Base-by-base conservation (phyloP, 2,329 filamentous ascomycete genomes). In the Sarocladiaceae sp. region DNA sequence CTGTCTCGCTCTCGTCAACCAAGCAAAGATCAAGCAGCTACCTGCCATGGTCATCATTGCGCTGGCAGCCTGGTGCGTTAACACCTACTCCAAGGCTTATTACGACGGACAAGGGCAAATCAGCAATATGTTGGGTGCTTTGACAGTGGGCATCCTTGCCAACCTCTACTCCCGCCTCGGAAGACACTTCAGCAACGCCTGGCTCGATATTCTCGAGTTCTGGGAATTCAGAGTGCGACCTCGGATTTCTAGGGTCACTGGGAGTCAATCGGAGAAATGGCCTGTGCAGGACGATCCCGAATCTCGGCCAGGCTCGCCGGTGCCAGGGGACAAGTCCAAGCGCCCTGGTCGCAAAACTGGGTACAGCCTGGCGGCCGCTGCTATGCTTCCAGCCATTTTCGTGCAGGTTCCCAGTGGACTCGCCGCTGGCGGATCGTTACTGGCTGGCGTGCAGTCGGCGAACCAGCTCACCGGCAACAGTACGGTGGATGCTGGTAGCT, bases 361-460 rank as follows among this genome's bases (percentile, higher is more conserved):
- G 11, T 88, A 90, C 58, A 85, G 85, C 2, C 76, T 95, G 2
- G 89, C 89, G 0, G 88, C 88, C 0, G 87, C 88, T 0, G 84
- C 86, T 2, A 87, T 95, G 72, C 67, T 95, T 9, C 89, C 89
- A 0, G 89, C 85, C 4, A 94, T 95, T 50, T 94, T 94, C 50
- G 76, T 83, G 2, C 78, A 81, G 50, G 79, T 83, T 20, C 79
- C 79, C 0, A 78, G 74, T 16, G 76, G 78, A 21, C 63, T 83
- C n/a, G 79, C 79, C 3, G 76, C 76, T 0, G 70, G 71, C 21
- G 78, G 78, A 1, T 79, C 76, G 12, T 62, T 83, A 15, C 60
- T 82, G 4, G 73, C 74, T 6, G 78, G 80, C 13, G 63, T 83
- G 45, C 69, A 67, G 4, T 73, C 69, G 5, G 79, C 80, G 0